Percentiles rank a stretch among this genome's conserved stretches.
Conservation (phyloP, 345 rosid genomes). For the Citrus sp. region DNA sequence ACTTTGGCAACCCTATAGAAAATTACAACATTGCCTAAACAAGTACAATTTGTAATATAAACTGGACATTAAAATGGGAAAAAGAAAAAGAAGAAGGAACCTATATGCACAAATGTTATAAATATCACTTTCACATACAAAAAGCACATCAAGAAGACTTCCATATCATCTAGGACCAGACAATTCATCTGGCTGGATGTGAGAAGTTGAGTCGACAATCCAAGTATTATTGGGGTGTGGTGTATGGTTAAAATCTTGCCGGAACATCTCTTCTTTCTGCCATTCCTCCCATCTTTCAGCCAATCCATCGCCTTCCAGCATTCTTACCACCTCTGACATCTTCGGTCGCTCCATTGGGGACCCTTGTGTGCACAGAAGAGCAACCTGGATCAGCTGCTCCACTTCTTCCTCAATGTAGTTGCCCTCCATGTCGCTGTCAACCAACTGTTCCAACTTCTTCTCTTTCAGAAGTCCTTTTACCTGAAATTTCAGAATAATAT, state of each 20-base stretch:
- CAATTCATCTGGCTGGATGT: slow-evolving; percentile 57
- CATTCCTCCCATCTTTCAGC: slow-evolving; percentile 93
- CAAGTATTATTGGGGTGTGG: slow-evolving; percentile 42
- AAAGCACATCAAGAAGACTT: neutral
- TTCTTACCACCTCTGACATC: slow-evolving; percentile 92
- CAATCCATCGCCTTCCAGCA: slow-evolving; percentile 94
- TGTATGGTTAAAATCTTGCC: slow-evolving; percentile 46
- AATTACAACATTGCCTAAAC: slow-evolving; percentile 25
- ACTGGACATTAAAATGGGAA: slow-evolving; percentile 14
- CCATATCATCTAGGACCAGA: slow-evolving; percentile 81
- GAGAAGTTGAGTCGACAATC: slow-evolving; percentile 63
- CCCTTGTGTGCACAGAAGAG: slow-evolving; percentile 79
- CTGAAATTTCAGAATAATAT: slow-evolving; percentile 34
- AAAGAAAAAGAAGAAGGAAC: neutral
- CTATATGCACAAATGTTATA: slow-evolving; percentile 36
- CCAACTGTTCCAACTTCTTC: slow-evolving; percentile 67
- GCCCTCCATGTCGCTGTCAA: slow-evolving; percentile 62
- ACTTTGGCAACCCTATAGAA: slow-evolving; percentile 22
- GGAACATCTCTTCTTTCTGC: slow-evolving; percentile 80
- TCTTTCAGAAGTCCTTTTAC: slow-evolving; percentile 91
- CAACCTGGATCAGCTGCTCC: slow-evolving; percentile 81
- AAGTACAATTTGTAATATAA: slow-evolving; percentile 15
- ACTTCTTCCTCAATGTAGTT: slow-evolving; percentile 61
- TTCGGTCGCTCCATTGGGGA: slow-evolving; percentile 79
- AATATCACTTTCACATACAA: slow-evolving; percentile 15